Evolutionary conservation across 2,329 filamentous ascomycete genomes (phyloP).

Genomic region (Microascus cirrosus): DNA sequence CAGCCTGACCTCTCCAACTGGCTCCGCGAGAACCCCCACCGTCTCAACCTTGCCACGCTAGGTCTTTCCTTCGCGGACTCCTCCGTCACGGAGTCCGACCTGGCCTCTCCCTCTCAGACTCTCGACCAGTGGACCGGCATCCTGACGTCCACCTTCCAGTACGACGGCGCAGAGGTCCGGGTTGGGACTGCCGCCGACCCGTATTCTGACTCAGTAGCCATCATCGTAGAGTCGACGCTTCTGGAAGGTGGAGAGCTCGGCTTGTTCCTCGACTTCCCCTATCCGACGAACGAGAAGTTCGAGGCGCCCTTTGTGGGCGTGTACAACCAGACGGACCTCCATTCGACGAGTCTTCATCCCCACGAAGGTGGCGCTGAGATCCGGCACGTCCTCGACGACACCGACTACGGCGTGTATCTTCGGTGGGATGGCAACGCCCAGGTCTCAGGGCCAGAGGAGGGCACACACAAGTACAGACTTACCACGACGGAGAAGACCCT

Average conservation of each 20-base stretch:
- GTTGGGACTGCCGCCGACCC: slow-evolving; percentile 26
- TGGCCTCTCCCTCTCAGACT: slow-evolving; percentile 19
- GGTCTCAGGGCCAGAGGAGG: not conserved
- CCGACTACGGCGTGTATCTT: slow-evolving; percentile 26
- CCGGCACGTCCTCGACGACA: slow-evolving; percentile 11
- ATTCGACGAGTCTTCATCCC: not conserved
- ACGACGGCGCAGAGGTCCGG: slow-evolving; percentile 17
- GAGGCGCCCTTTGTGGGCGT: slow-evolving; percentile 28
- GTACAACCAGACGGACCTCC: slow-evolving; percentile 15
- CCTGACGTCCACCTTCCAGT: slow-evolving; percentile 24
- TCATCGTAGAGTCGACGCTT: slow-evolving; percentile 23
- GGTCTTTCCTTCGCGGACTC: slow-evolving; percentile 22
- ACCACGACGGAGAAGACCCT: not conserved
- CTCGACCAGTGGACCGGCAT: slow-evolving; percentile 24
- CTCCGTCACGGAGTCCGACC: slow-evolving; percentile 7
- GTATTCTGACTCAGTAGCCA: slow-evolving; percentile 22
- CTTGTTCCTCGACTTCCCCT: slow-evolving; percentile 30
- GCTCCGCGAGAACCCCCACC: slow-evolving; percentile 37
- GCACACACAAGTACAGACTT: slow-evolving; percentile 20
- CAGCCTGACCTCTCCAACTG: slow-evolving; percentile 32
- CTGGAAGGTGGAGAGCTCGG: slow-evolving; percentile 19
- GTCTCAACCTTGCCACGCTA: slow-evolving; percentile 29
- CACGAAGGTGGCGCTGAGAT: not conserved
- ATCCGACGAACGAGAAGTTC: slow-evolving; percentile 29
- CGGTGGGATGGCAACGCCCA: slow-evolving; percentile 6